Percentiles rank a stretch among this genome's conserved stretches.
Conservation (phyloP, 768 basidiomycete species). For the Lactifluus volemus region DNA sequence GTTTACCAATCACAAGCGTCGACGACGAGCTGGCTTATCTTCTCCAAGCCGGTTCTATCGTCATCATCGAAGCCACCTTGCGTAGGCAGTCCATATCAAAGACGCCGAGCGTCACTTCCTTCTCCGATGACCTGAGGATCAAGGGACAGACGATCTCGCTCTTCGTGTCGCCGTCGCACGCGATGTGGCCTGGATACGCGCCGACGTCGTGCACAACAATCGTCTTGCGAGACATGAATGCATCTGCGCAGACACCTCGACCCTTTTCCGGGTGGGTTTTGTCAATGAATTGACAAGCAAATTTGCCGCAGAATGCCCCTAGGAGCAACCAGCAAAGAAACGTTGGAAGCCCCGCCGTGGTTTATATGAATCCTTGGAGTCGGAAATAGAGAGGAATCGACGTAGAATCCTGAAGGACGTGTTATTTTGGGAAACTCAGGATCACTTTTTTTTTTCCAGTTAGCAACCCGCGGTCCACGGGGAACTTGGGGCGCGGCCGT, state of each 20-base stretch:
- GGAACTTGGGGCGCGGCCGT: neutral
- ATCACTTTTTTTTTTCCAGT: neutral
- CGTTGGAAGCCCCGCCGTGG: neutral
- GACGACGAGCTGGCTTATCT: conserved; percentile 29
- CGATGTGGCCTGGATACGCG: conserved; percentile 84
- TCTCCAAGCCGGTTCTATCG: conserved; percentile 35
- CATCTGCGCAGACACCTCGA: conserved; percentile 82
- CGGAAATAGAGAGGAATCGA: conserved; percentile 59
- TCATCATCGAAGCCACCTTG: conserved; percentile 34
- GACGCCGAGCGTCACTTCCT: conserved; percentile 36
- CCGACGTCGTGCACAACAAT: conserved; percentile 74
- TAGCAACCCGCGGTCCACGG: conserved; percentile 18
- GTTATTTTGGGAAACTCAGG: conserved; percentile 24
- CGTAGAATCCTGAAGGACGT: conserved; percentile 67
- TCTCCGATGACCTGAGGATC: conserved; percentile 29
- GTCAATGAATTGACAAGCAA: conserved; percentile 81
- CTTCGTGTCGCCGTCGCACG: conserved; percentile 85
- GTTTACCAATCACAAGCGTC: conserved; percentile 21
- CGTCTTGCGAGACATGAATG: conserved; percentile 48
- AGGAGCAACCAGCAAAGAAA: conserved; percentile 41
- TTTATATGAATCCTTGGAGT: conserved; percentile 26
- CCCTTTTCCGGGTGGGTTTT: conserved; percentile 36
- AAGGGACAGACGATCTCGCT: conserved; percentile 89
- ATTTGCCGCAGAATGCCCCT: conserved; percentile 85
- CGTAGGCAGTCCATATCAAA: conserved; percentile 33